Evolutionary conservation across 495 filamentous ascomycete species (phyloP).

Genomic region (Trichoderma asperelloides): DNA sequence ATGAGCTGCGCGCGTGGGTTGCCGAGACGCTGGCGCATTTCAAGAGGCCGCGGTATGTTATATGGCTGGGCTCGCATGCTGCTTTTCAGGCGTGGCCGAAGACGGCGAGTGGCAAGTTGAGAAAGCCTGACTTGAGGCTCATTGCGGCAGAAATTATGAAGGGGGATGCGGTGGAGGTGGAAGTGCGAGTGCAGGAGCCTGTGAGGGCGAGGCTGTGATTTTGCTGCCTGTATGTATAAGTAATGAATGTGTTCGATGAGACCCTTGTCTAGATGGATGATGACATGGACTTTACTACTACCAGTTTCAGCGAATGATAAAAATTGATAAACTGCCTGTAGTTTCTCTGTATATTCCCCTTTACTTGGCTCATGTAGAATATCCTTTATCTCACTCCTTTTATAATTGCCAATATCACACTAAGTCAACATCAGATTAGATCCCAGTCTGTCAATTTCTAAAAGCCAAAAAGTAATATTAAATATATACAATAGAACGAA

Average conservation of each 20-base stretch:
- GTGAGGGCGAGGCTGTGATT: background rate
- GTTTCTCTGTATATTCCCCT: too few relatives aligned
- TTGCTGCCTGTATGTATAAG: background rate
- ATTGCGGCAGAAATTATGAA: background rate
- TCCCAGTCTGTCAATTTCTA: too few relatives aligned
- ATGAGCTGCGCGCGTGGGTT: conserved; percentile 59
- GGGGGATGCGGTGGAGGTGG: background rate
- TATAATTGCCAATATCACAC: too few relatives aligned
- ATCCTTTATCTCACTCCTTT: too few relatives aligned
- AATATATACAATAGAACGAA: background rate
- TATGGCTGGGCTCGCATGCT: background rate
- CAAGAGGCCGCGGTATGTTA: conserved; percentile 33
- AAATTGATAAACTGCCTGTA: too few relatives aligned
- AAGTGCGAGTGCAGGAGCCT: background rate
- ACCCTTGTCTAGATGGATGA: background rate
- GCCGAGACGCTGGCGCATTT: conserved; percentile 62
- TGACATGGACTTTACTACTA: background rate
- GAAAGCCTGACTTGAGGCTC: background rate
- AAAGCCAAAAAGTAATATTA: background rate
- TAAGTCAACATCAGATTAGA: too few relatives aligned
- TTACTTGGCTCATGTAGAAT: too few relatives aligned
- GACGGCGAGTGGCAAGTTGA: background rate
- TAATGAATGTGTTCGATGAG: background rate
- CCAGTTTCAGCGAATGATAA: too few relatives aligned
- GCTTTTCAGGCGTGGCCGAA: background rate